These are phyloP conservation scores for Colletotrichum sp. DNA, from an alignment of 2,329 filamentous ascomycete genomes.

Conservation along the genomic window DNA sequence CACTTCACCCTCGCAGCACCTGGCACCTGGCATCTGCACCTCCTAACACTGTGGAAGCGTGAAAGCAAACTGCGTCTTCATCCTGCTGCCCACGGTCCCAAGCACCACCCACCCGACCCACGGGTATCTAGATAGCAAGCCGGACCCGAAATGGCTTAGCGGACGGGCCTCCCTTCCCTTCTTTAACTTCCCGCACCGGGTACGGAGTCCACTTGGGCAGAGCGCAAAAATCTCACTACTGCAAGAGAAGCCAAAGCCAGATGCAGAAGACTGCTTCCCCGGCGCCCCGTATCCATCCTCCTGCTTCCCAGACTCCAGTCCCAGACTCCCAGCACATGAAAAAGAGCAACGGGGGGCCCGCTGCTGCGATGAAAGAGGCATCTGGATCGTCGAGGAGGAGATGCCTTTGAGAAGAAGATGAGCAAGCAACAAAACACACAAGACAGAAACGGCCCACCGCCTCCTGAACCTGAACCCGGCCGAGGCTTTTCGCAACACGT, in stretches of 20 bases:
- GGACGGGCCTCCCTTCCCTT: conserved; percentile 3
- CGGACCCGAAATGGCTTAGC: conserved; percentile 12
- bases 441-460: neutral
- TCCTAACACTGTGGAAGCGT: neutral
- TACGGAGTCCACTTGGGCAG: neutral
- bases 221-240: neutral
- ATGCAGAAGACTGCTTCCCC: neutral
- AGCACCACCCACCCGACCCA: neutral
- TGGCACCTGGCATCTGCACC: neutral
- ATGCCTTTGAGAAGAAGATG: neutral
- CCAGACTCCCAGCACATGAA: neutral
- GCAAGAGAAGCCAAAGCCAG: neutral
- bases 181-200: conserved; percentile 5
- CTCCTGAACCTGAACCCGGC: neutral
- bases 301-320: neutral
- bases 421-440: neutral
- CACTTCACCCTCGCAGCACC: neutral
- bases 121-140: conserved; percentile 10
- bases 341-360: neutral
- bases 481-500: neutral
- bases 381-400: neutral
- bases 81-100: neutral
- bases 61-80: neutral
- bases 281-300: neutral
- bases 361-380: neutral